Evolutionary conservation across 176 grass and related monocot species (phyloP), one percentile per base, ranked within the genome.

Genomic region (Oryza coarctata): DNA sequence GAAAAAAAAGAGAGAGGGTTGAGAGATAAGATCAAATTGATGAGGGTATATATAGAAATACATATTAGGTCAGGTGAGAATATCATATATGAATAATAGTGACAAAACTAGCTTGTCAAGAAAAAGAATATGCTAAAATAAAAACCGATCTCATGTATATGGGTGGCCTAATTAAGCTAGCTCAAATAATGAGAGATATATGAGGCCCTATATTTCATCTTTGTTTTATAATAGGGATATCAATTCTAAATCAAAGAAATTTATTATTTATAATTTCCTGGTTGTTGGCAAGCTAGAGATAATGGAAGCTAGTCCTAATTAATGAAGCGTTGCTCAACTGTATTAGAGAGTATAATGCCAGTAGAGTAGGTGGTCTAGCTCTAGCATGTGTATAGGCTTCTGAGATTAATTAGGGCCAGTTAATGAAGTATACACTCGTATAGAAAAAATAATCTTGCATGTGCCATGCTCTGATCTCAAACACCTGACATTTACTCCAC

Each of bases 371-470:
- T 87, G 50, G 28, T 27, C 64, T 20, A 61, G 49, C 35, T 52
- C 64, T n/a, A 63, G 52, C 38, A 68, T 58, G 45, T 77, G 66
- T 71, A 63, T 50, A n/a, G n/a, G 49, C 22, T 64, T 36, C 8
- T 65, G 50, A 76, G 63, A 41, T 36, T 13, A n/a, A 41, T 36
- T 13, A n/a, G 66, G 38, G 39, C 39, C 23, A 79, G 29, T 72
- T 72, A 40, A 55, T 79, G 67, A 39, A 61, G 63, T 27, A 31
- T 12, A 40, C 32, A 33, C 5, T 36, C 33, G 82, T 81, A 29
- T 82, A 82, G 38, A 64, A 82, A 76, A 77, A 29, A 0, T 28
- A 63, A 61, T 2, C 32, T 82, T 5, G 31, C 86, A 82, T 82
- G 79, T 82, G 73, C 79, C 65, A 63, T 64, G 43, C 29, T 63